phyloP scores from a whole-genome alignment of 2,329 filamentous ascomycete species.

The Berkeleyomyces rouxiae region DNA sequence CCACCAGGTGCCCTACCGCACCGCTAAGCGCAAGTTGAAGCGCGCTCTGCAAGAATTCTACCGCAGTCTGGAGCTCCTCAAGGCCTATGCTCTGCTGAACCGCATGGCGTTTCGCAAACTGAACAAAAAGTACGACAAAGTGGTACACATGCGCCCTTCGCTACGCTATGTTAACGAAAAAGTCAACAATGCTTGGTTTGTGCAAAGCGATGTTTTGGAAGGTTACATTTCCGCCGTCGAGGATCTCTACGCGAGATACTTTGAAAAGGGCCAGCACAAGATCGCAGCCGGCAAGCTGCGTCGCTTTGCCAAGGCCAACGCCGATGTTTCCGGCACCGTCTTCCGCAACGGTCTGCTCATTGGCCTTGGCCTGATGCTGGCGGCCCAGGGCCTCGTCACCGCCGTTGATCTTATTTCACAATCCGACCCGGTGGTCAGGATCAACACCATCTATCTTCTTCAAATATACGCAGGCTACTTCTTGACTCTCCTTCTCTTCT shows the following conservation, averaged over 20 bases:
- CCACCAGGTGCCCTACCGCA: slow-evolving; percentile 59
- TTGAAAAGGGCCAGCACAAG: slow-evolving; percentile 86
- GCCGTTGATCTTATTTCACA: slow-evolving; percentile 36
- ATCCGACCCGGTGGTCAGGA: slow-evolving; percentile 29
- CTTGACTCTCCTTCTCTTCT: slow-evolving; percentile 60
- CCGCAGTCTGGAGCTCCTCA: slow-evolving; percentile 75
- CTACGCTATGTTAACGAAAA: slow-evolving; percentile 79
- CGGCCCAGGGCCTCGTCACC: slow-evolving; percentile 47
- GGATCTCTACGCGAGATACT: slow-evolving; percentile 86
- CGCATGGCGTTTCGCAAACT: slow-evolving; percentile 90
- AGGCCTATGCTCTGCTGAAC: slow-evolving; percentile 80
- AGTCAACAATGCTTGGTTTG: slow-evolving; percentile 81
- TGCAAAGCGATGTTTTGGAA: slow-evolving; percentile 73
- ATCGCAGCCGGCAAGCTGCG: slow-evolving; percentile 77
- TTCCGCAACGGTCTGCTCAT: slow-evolving; percentile 50
- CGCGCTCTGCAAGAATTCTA: slow-evolving; percentile 86
- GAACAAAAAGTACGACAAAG: slow-evolving; percentile 98
- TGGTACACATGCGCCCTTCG: slow-evolving; percentile 58
- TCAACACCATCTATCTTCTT: slow-evolving; percentile 50
- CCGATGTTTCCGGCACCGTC: slow-evolving; percentile 33
- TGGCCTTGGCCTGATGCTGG: slow-evolving; percentile 49
- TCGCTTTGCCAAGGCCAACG: slow-evolving; percentile 40
- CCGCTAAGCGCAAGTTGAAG: slow-evolving; percentile 84
- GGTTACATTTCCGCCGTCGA: slow-evolving; percentile 66
- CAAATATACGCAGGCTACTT: slow-evolving; percentile 94